Conservation (phyloP, 306 rosid species). For the Cicer chorassanicum region DNA sequence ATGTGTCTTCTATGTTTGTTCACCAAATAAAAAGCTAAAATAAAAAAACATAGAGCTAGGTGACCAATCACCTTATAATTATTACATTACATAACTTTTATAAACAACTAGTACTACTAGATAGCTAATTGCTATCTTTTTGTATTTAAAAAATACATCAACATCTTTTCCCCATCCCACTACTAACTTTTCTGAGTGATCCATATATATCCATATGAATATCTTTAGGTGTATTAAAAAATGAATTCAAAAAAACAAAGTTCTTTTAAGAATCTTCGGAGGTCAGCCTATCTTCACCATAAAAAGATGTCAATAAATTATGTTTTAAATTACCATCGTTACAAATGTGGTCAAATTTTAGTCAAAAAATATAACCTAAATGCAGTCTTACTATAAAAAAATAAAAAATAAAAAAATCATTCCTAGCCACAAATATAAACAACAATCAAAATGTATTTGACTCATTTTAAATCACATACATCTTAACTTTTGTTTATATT, state of each 20-base stretch:
- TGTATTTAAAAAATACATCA: too few relatives aligned
- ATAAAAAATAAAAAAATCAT: background rate
- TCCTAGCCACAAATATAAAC: too few relatives aligned
- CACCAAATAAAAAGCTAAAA: too few relatives aligned
- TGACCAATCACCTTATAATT: too few relatives aligned
- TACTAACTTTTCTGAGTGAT: background rate
- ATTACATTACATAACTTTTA: too few relatives aligned
- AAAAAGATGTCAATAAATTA: background rate
- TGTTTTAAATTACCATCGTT: background rate
- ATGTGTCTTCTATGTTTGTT: too few relatives aligned
- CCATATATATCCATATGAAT: background rate
- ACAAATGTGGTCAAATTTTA: conserved; percentile 1
- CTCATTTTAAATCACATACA: too few relatives aligned
- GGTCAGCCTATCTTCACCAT: background rate
- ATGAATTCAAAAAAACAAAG: background rate
- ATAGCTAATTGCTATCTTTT: too few relatives aligned
- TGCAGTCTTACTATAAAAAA: background rate
- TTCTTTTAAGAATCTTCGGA: background rate
- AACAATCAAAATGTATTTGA: too few relatives aligned
- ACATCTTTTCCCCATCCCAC: background rate
- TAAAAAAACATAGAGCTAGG: too few relatives aligned
- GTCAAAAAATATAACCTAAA: conserved; percentile 9
- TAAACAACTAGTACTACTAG: too few relatives aligned
- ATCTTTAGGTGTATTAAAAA: background rate
- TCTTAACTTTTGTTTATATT: too few relatives aligned